These are phyloP conservation scores for Pyrus hybrid DNA, from an alignment of 331 rosid genomes.

Conservation along the genomic window DNA sequence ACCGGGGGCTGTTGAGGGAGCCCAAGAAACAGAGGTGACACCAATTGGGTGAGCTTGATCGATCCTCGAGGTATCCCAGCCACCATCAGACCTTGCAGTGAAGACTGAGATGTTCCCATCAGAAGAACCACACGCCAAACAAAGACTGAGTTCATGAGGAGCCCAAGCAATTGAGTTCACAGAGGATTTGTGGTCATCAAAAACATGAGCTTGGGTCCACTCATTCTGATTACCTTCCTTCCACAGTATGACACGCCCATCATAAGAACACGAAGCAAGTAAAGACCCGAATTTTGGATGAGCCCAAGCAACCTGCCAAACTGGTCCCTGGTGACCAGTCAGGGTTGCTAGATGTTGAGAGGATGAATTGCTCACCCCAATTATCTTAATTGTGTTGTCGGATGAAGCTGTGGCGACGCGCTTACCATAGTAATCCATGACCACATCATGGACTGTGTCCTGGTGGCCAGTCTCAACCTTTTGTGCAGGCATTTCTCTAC, in stretches of 20 bases:
- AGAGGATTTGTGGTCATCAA: slow-evolving; percentile 64
- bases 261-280: slow-evolving; percentile 72
- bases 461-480: slow-evolving; percentile 87
- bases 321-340: slow-evolving; percentile 78
- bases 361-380: slow-evolving; percentile 63
- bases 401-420: slow-evolving; percentile 80
- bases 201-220: slow-evolving; percentile 74
- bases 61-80: slow-evolving; percentile 71
- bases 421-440: slow-evolving; percentile 88
- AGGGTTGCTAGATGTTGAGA: slow-evolving; percentile 77
- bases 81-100: slow-evolving; percentile 66
- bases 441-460: slow-evolving; percentile 69
- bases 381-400: slow-evolving; percentile 74
- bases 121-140: slow-evolving; percentile 79
- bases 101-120: slow-evolving; percentile 81
- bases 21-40: slow-evolving; percentile 93
- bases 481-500: slow-evolving; percentile 49
- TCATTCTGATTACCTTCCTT: slow-evolving; percentile 80
- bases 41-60: slow-evolving; percentile 85
- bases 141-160: slow-evolving; percentile 74
- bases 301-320: slow-evolving; percentile 84
- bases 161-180: slow-evolving; percentile 86
- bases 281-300: slow-evolving; percentile 79
- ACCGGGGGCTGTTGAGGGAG: slow-evolving; percentile 73
- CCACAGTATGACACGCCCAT: slow-evolving; percentile 69